Base-by-base conservation (phyloP, 495 filamentous ascomycete genomes). In the Pseudomonodictys pantanalensis region DNA sequence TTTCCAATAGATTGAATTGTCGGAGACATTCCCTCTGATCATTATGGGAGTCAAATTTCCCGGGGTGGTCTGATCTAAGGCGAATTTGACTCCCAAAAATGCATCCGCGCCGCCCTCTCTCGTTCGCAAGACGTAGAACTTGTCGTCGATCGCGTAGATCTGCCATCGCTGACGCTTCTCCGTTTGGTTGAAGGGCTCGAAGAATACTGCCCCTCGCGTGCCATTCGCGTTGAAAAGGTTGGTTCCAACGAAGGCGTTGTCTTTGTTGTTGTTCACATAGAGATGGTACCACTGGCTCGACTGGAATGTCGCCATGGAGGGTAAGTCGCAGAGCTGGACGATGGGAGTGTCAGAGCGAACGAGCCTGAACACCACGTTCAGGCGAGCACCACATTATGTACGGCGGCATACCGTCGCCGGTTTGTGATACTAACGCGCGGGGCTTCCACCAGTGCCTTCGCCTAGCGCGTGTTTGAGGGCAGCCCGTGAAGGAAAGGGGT, bases 231-330 rank as follows among this genome's bases (percentile, higher is more conserved):
- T 23, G 25, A 47, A 55, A 1, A 59, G 56, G 15, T 46, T 51
- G 17, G 56, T 56, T 2, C 56, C 62, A 7, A 29, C 8, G 25
- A 65, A 26, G 35, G 50, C 44, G 2, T 24, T 24, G 10, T 25
- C 23, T 0, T 28, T 33, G 32, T 42, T 41, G 17, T 56, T 15
- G 22, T 51, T 56, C 3, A 49, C 45, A 26, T 52, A 53, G 7
- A 58, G 38, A 15, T 65, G 62, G 29, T 65, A 60, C 62, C 62
- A 65, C n/a, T 54, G 25, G 25, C 51, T 60, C 7, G 56, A 52
- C 17, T 65, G 26, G 62, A 60, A 55, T 30, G 54, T 61, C 49
- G 51, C 51, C 50, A 55, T 61, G n/a, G n/a, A n/a, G n/a, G n/a
- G n/a, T n/a, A n/a, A n/a, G n/a, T n/a, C n/a, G n/a, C n/a, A n/a